These are phyloP conservation scores for Microthlaspi erraticum DNA, from an alignment of 345 rosid genomes.

Conservation along the genomic window DNA sequence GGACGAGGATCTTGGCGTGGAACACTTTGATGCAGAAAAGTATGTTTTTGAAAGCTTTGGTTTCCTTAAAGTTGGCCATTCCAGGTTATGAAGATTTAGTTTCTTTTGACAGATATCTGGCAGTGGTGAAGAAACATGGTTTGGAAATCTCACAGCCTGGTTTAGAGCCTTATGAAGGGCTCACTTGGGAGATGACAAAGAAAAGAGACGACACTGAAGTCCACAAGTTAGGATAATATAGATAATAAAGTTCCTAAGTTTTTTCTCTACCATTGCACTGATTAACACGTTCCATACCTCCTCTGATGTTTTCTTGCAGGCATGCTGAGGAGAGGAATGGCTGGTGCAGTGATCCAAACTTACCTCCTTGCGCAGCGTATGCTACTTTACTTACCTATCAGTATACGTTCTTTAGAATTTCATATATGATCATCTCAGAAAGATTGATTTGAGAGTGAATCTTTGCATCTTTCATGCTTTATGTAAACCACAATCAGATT, in stretches of 20 bases:
- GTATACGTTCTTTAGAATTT: not conserved
- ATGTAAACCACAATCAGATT: conserved; percentile 55
- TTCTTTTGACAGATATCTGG: conserved; percentile 62
- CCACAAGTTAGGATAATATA: conserved; percentile 68
- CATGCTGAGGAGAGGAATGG: conserved; percentile 79
- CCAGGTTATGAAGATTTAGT: conserved; percentile 19
- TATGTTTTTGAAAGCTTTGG: conserved; percentile 45
- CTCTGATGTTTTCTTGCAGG: conserved; percentile 49
- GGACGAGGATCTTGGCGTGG: conserved; percentile 98
- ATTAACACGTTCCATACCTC: conserved; percentile 13
- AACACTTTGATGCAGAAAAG: conserved; percentile 85
- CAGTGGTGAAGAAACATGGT: conserved; percentile 75
- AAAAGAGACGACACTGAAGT: conserved; percentile 79
- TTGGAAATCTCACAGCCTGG: conserved; percentile 98
- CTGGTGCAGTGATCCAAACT: conserved; percentile 74
- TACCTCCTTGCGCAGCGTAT: conserved; percentile 99
- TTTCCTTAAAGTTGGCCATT: not conserved
- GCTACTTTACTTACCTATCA: conserved; percentile 34
- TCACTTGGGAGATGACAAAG: conserved; percentile 97
- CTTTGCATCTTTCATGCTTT: conserved; percentile 1
- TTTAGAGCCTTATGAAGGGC: conserved; percentile 71
- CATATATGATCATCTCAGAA: not conserved
- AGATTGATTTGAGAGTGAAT: not conserved
- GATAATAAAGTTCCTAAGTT: conserved; percentile 2
- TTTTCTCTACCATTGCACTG: not conserved